A percentile compares a stretch with the other conserved stretches of the same genome.
These are phyloP conservation scores for Yamadazyma sp. DNA, from an alignment of 1,139 yeast genomes.

Conservation along the genomic window DNA sequence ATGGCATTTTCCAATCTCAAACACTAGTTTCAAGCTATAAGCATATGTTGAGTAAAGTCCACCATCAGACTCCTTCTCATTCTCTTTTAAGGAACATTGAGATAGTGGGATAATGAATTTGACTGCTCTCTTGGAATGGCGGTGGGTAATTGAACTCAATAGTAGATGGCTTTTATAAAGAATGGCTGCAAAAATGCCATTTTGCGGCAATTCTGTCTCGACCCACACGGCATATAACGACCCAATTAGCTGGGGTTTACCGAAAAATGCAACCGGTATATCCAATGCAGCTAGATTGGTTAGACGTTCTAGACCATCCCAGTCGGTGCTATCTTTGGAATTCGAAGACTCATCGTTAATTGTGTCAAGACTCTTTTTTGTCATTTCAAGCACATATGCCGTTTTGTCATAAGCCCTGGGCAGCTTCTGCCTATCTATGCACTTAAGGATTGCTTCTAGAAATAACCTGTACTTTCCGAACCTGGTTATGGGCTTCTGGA, in stretches of 20 bases:
- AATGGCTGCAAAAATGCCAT: slow-evolving; percentile 34
- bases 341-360: slow-evolving; percentile 24
- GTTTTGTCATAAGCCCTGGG: background rate
- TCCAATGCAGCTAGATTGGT: background rate
- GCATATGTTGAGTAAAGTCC: slow-evolving; percentile 39
- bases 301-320: background rate
- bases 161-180: slow-evolving; percentile 54
- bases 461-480: slow-evolving; percentile 52
- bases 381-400: slow-evolving; percentile 7
- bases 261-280: slow-evolving; percentile 32
- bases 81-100: slow-evolving; percentile 25
- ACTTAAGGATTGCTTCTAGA: slow-evolving; percentile 37
- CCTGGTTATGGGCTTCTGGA: slow-evolving; percentile 55
- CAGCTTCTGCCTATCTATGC: background rate
- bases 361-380: slow-evolving; percentile 23
- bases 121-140: slow-evolving; percentile 26
- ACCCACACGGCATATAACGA: slow-evolving; percentile 41
- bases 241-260: slow-evolving; percentile 40
- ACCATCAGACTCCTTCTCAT: slow-evolving; percentile 25
- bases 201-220: slow-evolving; percentile 19
- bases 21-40: slow-evolving; percentile 40
- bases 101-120: slow-evolving; percentile 51
- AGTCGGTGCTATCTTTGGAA: background rate
- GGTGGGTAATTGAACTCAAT: slow-evolving; percentile 13
- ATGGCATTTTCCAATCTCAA: slow-evolving; percentile 40